Percentiles rank a stretch among this genome's conserved stretches.
Evolutionary conservation across 306 rosid genomes (phyloP).

Genomic region (Cucurbita argyrosperma): DNA sequence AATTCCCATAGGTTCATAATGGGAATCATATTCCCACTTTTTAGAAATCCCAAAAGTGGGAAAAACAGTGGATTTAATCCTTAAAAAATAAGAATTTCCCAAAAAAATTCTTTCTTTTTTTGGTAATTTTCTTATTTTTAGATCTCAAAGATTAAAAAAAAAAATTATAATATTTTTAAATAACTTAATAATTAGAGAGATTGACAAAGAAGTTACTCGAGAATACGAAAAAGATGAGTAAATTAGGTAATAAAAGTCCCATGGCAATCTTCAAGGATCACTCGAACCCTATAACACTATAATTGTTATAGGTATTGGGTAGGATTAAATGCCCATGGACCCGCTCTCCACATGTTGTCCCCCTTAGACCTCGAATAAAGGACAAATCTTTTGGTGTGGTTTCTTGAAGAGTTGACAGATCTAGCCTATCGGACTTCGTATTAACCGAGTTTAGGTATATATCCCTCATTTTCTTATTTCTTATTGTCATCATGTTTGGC

Average conservation of each 20-base stretch:
- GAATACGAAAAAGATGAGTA: not conserved
- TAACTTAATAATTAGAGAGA: not conserved
- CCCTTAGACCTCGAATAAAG: too few relatives aligned
- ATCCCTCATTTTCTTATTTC: not conserved
- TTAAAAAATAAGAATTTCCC: too few relatives aligned
- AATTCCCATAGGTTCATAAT: conserved; percentile 1
- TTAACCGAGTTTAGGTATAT: not conserved
- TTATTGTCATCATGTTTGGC: not conserved
- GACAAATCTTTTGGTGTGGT: not conserved
- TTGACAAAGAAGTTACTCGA: not conserved
- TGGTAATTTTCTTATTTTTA: too few relatives aligned
- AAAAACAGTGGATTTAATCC: too few relatives aligned
- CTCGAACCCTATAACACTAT: not conserved
- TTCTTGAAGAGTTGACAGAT: not conserved
- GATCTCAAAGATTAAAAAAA: not conserved
- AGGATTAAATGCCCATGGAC: not conserved
- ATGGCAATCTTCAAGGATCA: not conserved
- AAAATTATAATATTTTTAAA: too few relatives aligned
- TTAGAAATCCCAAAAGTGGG: not conserved
- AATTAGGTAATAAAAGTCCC: not conserved
- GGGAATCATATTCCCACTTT: conserved; percentile 14
- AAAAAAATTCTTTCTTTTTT: too few relatives aligned
- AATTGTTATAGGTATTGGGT: not conserved
- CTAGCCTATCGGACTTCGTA: too few relatives aligned
- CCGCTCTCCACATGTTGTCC: not conserved